A percentile compares a stretch with the other conserved stretches of the same genome.
Evolutionary conservation across 2,329 filamentous ascomycete genomes (phyloP).

Genomic region (Neonectria sp.): DNA sequence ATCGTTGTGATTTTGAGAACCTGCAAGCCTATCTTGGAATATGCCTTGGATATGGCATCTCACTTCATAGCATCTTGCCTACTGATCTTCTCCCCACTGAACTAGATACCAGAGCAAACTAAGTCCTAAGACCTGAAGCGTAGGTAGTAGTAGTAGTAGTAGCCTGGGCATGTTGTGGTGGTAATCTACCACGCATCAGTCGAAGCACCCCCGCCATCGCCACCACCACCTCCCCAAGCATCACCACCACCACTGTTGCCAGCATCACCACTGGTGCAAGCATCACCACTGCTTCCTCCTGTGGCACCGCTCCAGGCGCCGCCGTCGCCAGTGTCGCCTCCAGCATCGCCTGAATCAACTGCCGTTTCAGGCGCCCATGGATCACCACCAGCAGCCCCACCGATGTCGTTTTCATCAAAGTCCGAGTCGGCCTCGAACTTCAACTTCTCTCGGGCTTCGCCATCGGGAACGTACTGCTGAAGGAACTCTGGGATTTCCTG

Average conservation of each 20-base stretch:
- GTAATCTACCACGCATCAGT: conserved; percentile 12
- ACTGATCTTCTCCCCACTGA: not conserved
- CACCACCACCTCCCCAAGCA: conserved; percentile 24
- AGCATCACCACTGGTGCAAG: conserved; percentile 34
- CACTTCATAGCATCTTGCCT: conserved; percentile 8
- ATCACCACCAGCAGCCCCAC: conserved; percentile 43
- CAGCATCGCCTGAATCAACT: conserved; percentile 19
- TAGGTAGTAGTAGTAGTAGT: not conserved
- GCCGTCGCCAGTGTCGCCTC: conserved; percentile 24
- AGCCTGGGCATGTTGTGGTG: not conserved
- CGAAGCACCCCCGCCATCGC: not conserved
- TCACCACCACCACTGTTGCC: conserved; percentile 14
- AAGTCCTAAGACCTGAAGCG: not conserved
- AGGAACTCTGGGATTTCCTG: conserved; percentile 90
- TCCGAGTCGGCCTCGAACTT: conserved; percentile 71
- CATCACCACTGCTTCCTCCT: conserved; percentile 33
- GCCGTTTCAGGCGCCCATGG: conserved; percentile 27
- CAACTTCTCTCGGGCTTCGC: conserved; percentile 61
- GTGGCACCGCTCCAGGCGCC: conserved; percentile 22
- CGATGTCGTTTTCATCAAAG: conserved; percentile 60
- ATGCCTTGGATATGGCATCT: conserved; percentile 19
- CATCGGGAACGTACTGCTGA: conserved; percentile 72
- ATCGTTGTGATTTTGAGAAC: conserved; percentile 15
- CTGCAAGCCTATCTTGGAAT: conserved; percentile 29
- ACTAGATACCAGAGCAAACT: not conserved